Percentiles rank a stretch among this genome's conserved stretches.
Conservation (phyloP, 768 basidiomycete genomes). For the Mycena crocata region DNA sequence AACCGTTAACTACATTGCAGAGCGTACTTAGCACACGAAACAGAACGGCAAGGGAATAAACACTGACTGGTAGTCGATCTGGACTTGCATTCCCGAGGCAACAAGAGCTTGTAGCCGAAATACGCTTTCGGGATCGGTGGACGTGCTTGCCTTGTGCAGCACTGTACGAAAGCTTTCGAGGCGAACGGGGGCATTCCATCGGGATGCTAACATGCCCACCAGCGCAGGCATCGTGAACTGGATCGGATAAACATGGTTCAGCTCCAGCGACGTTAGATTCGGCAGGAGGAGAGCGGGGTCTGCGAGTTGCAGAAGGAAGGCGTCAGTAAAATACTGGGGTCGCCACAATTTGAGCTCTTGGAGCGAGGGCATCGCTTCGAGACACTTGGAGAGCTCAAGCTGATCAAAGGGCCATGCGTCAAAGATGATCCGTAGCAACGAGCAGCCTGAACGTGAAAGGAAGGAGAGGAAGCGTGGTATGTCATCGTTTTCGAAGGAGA, state of each 20-base stretch:
- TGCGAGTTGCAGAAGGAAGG: constrained; percentile 4
- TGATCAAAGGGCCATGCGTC: constrained; percentile 16
- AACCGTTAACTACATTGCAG: too few relatives aligned
- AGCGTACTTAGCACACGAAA: too few relatives aligned
- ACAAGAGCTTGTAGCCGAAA: constrained; percentile 1
- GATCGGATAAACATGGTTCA: constrained; percentile 12
- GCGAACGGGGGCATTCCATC: constrained; percentile 9
- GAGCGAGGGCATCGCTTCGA: constrained; percentile 5
- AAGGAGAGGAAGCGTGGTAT: constrained; percentile 15
- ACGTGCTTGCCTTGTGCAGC: constrained; percentile 11
- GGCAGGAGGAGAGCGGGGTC: constrained; percentile 1
- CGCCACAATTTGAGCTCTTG: constrained; percentile 14
- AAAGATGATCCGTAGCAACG: constrained; percentile 6
- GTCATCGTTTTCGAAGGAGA: constrained; percentile 11
- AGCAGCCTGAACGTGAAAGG: constrained; percentile 11
- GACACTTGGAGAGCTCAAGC: neutral
- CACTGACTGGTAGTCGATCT: constrained; percentile 11
- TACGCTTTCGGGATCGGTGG: constrained; percentile 4
- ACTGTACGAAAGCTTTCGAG: constrained; percentile 9
- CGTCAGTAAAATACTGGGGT: constrained; percentile 12
- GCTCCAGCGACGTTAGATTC: constrained; percentile 2
- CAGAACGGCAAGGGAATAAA: too few relatives aligned
- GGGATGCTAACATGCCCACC: constrained; percentile 4
- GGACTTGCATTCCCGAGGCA: constrained; percentile 9
- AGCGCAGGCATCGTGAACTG: constrained; percentile 19